These are phyloP conservation scores for Falciphora oryzae DNA, from an alignment of 2,329 filamentous ascomycete genomes.

Conservation along the genomic window DNA sequence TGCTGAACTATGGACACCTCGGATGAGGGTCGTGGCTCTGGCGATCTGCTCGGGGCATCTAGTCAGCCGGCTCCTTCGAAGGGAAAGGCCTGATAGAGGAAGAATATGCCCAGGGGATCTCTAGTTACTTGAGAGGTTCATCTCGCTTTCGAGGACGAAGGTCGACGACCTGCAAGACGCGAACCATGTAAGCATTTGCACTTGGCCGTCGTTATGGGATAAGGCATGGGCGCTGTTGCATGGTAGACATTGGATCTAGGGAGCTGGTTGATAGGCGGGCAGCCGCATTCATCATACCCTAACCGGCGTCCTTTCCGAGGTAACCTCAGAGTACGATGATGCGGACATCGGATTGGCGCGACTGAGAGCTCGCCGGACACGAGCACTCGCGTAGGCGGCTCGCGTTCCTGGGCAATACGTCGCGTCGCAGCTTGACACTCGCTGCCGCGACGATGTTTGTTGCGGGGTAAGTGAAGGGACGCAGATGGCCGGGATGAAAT, in stretches of 20 bases:
- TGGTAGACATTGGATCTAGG: neutral
- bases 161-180: constrained; percentile 1
- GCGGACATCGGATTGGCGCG: neutral
- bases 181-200: neutral
- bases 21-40: neutral
- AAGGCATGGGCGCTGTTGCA: neutral
- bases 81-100: neutral
- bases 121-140: neutral
- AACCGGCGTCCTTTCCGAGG: neutral
- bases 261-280: neutral
- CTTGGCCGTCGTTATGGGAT: too few relatives aligned
- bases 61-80: neutral
- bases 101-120: neutral
- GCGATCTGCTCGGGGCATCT: neutral
- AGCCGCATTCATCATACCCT: neutral
- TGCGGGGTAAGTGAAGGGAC: neutral
- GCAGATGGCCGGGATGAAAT: neutral
- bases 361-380: neutral
- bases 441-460: too few relatives aligned
- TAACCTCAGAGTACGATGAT: neutral
- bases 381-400: neutral
- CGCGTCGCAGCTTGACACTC: neutral
- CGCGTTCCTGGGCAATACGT: neutral
- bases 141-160: neutral
- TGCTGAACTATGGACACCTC: constrained; percentile 31